Percentiles rank a stretch among this genome's conserved stretches.
These are phyloP conservation scores for Pseudofabraea citricarpa DNA, from an alignment of 2,329 filamentous ascomycete species.

Conservation along the genomic window DNA sequence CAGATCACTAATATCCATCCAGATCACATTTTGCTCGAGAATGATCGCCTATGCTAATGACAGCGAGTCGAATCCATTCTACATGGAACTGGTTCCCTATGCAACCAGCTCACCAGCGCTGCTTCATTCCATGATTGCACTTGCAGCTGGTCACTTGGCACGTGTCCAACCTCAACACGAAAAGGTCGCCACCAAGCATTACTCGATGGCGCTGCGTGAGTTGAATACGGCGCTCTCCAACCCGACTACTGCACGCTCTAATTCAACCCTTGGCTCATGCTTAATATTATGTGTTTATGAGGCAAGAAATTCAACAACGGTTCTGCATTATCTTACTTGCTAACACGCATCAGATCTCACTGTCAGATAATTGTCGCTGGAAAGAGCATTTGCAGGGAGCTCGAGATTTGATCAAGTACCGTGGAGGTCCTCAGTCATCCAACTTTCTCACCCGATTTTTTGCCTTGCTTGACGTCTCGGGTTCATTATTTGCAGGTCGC, in stretches of 20 bases:
- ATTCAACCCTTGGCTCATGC: conserved; percentile 24
- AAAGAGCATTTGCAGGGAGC: conserved; percentile 25
- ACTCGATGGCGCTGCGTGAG: conserved; percentile 22
- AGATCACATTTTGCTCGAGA: conserved; percentile 22
- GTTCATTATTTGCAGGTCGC: conserved; percentile 20
- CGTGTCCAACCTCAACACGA: conserved; percentile 21
- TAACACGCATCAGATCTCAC: conserved; percentile 19
- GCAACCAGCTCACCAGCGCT: conserved; percentile 22
- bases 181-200: conserved; percentile 20
- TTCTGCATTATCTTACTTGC: background rate
- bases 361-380: conserved; percentile 23
- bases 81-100: conserved; percentile 21
- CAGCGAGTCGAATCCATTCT: conserved; percentile 25
- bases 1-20: background rate
- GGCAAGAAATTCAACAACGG: conserved; percentile 7
- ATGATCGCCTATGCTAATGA: conserved; percentile 26
- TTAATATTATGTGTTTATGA: conserved; percentile 27
- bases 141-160: conserved; percentile 24
- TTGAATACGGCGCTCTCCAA: conserved; percentile 20
- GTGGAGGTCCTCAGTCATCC: conserved; percentile 21
- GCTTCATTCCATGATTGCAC: conserved; percentile 25
- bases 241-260: conserved; percentile 17
- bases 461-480: conserved; percentile 25
- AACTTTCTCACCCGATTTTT: conserved; percentile 26
- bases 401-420: conserved; percentile 23